Conservation (phyloP, 352 stramenopile genomes). For the Globisporangium nodosum region DNA sequence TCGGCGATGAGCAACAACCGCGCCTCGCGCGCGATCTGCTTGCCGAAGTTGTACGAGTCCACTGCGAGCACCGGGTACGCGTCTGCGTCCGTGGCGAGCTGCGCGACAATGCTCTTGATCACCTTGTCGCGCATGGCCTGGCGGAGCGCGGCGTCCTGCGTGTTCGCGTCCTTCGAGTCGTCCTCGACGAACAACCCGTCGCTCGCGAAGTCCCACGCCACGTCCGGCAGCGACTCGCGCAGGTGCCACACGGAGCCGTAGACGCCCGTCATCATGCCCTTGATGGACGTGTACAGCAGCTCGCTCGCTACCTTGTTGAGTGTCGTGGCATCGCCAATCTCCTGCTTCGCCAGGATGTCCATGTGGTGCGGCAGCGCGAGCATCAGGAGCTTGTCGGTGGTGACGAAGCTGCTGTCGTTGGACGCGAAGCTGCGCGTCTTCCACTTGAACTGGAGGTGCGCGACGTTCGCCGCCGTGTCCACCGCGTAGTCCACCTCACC, state of each 20-base stretch:
- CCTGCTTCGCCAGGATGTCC: conserved; percentile 34
- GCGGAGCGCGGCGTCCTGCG: conserved; percentile 16
- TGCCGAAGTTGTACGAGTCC: conserved; percentile 80
- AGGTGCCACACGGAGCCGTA: conserved; percentile 59
- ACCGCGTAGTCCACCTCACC: conserved; percentile 44
- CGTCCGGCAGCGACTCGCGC: conserved; percentile 41
- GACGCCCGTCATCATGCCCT: conserved; percentile 65
- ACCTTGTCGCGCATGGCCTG: conserved; percentile 27
- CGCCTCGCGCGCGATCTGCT: conserved; percentile 67
- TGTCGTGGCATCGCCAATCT: not conserved
- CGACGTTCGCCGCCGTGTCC: conserved; percentile 20
- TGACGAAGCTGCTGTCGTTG: conserved; percentile 12
- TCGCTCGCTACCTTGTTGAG: conserved; percentile 32
- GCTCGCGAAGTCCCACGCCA: conserved; percentile 62
- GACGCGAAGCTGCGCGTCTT: conserved; percentile 43
- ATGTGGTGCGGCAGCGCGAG: conserved; percentile 68
- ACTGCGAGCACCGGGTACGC: conserved; percentile 37
- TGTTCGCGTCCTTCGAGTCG: conserved; percentile 17
- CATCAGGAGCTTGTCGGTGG: conserved; percentile 54
- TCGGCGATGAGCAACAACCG: conserved; percentile 75
- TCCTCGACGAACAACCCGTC: conserved; percentile 36
- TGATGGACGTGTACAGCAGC: conserved; percentile 65
- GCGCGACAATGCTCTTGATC: conserved; percentile 29
- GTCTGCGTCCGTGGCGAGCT: conserved; percentile 45
- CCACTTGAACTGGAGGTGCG: conserved; percentile 54